Evolutionary conservation across 768 basidiomycete species (phyloP).

Genomic region (Auricularia auricula-judae): DNA sequence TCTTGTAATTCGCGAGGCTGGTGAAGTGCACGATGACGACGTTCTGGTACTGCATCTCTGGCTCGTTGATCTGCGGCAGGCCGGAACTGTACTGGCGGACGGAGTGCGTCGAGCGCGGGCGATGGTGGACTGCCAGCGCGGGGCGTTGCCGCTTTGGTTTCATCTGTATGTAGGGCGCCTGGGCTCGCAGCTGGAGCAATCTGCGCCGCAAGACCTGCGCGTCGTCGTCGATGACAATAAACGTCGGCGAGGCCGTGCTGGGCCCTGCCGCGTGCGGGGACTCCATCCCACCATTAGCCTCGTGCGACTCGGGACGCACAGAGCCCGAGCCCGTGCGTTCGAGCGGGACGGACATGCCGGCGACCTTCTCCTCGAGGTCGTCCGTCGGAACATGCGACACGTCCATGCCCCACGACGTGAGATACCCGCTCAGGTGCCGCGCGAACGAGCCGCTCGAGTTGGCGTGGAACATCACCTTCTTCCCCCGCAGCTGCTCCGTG

Average conservation of each 20-base stretch:
- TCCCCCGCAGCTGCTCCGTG: constrained; percentile 72
- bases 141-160: constrained; percentile 51
- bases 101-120: constrained; percentile 74
- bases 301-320: constrained; percentile 25
- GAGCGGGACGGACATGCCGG: not conserved
- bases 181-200: constrained; percentile 54
- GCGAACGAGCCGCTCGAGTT: constrained; percentile 83
- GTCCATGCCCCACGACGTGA: constrained; percentile 93
- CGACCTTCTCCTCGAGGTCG: constrained; percentile 10
- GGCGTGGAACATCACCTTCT: constrained; percentile 75
- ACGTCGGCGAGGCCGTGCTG: constrained; percentile 30
- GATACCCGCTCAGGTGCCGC: constrained; percentile 83
- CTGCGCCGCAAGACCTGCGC: constrained; percentile 67
- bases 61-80: not conserved
- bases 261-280: constrained; percentile 3
- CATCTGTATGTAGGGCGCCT: constrained; percentile 32
- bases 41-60: not conserved
- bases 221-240: constrained; percentile 91
- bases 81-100: constrained; percentile 35
- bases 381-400: constrained; percentile 54
- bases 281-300: not conserved
- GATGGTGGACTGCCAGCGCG: constrained; percentile 51
- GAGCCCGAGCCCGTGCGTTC: constrained; percentile 13
- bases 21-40: constrained; percentile 82
- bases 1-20: constrained; percentile 78